Base-by-base conservation (phyloP, 225 moss, liverwort and hornwort genomes). In the Ulota crispa region DNA sequence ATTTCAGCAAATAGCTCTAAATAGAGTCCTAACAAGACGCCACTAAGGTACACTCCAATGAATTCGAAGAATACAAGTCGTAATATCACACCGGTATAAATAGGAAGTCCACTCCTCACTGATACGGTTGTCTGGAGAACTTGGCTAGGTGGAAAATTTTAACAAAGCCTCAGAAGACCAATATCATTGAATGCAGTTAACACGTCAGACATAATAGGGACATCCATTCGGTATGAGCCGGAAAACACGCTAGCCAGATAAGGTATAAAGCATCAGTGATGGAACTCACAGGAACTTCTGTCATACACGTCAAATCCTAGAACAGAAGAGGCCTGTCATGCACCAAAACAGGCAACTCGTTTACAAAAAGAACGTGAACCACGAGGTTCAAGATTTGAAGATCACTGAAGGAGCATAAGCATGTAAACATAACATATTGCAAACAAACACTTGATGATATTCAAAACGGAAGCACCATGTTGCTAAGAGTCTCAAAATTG, bases 241-340 rank as follows among this genome's bases (percentile, higher is more conserved):
- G 12, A 13, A 59, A 34, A 34, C 47, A 76, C n/a, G 52, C 21
- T 61, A 37, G 47, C 37, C 67, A 83, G 61, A 41, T 69, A 41
- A 80, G 31, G 41, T 27, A 5, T 10, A 37, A 47, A 59, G 36
- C 68, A 61, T 50, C 47, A 21, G 67, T 59, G 59, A 67, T 37
- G 61, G 31, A 56, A 65, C 86, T 54, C 83, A 86, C 89, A 83
- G 34, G 68, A 77, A 34, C 36, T 81, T 42, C 74, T 84, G 54
- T 86, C 80, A 54, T 86, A 89, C 8, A 83, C 82, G 61, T 89
- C 86, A 79, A 80, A 92, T 66, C 92, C 92, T 57, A 90, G n/a
- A 68, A 86, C 70, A 72, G 86, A 88, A 62, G 89, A 80, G 72
- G 85, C 89, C 92, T 92, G 91, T 52, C 59, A 82, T 62, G 37